Evolutionary conservation across 78 protist genomes (phyloP).

Genomic region (Carpediemonas membranifera): DNA sequence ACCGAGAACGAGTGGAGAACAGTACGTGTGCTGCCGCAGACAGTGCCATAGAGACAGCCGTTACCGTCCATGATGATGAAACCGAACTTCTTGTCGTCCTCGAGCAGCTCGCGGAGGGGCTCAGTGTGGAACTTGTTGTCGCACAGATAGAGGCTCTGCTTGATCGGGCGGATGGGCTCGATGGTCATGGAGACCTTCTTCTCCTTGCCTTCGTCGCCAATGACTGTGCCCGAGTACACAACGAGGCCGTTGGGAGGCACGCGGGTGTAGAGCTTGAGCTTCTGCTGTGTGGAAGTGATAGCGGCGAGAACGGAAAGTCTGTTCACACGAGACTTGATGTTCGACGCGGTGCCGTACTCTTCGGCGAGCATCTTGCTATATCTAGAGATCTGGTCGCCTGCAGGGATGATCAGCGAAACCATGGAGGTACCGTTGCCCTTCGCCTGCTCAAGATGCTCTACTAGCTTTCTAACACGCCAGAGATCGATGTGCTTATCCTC

Average conservation of each 20-base stretch:
- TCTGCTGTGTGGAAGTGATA: constrained; percentile 84
- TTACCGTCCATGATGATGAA: constrained; percentile 94
- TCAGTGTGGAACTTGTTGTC: constrained; percentile 96
- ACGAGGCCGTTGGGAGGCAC: neutral
- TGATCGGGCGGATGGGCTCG: constrained; percentile 97
- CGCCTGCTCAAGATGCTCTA: constrained; percentile 56
- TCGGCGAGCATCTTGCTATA: constrained; percentile 81
- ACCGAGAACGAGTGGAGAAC: constrained; percentile 87
- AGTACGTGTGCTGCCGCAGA: constrained; percentile 81
- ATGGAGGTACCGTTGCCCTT: constrained; percentile 91
- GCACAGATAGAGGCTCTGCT: constrained; percentile 91
- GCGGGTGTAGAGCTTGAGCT: constrained; percentile 50
- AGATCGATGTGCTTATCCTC: constrained; percentile 55
- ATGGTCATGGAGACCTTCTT: constrained; percentile 84
- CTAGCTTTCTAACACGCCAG: constrained; percentile 76
- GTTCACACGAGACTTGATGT: constrained; percentile 86
- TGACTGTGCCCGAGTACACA: constrained; percentile 67
- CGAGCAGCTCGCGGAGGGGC: constrained; percentile 78
- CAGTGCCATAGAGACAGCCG: constrained; percentile 88
- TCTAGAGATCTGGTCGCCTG: constrained; percentile 82
- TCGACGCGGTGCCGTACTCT: constrained; percentile 96
- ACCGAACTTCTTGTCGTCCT: constrained; percentile 84
- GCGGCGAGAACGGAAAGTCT: constrained; percentile 76
- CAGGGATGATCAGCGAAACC: constrained; percentile 93
- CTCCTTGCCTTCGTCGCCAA: constrained; percentile 90